Evolutionary conservation across 805 yeast genomes (phyloP).

Genomic region (Starmera quercuum): DNA sequence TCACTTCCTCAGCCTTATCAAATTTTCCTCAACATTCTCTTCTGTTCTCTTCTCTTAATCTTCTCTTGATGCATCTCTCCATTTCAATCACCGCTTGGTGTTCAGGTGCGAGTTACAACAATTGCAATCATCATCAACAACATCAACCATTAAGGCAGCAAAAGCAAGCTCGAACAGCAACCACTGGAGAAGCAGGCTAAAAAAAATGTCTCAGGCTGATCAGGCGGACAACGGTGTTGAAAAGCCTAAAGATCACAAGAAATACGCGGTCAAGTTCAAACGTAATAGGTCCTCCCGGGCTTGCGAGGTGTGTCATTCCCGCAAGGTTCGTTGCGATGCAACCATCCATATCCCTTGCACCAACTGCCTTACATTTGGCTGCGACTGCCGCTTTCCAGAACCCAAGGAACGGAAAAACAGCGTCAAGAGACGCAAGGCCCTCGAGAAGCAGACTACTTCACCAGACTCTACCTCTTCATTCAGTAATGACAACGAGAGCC

Average conservation of each 20-base stretch:
- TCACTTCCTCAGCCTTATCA: too few relatives aligned
- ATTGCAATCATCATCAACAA: neutral
- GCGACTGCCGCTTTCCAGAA: constrained; percentile 65
- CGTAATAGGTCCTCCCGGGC: constrained; percentile 55
- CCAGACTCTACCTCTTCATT: too few relatives aligned
- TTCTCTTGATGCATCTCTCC: too few relatives aligned
- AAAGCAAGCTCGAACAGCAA: neutral
- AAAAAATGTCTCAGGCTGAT: too few relatives aligned
- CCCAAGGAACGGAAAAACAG: constrained; percentile 36
- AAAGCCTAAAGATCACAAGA: too few relatives aligned
- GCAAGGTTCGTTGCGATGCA: constrained; percentile 79
- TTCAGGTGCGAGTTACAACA: too few relatives aligned
- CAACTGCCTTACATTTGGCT: constrained; percentile 64
- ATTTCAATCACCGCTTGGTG: too few relatives aligned
- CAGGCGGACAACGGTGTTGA: too few relatives aligned
- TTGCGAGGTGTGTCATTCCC: constrained; percentile 67
- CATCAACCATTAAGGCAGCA: neutral
- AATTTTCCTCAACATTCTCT: too few relatives aligned
- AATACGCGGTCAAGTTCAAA: constrained; percentile 38
- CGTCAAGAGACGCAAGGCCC: constrained; percentile 18
- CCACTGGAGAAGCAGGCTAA: neutral
- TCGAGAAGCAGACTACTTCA: too few relatives aligned
- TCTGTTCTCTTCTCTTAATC: too few relatives aligned
- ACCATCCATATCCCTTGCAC: constrained; percentile 52
- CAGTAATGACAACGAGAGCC: too few relatives aligned